Base-by-base conservation (phyloP, 108 stramenopile species). In the Stephanodiscus minutulus region DNA sequence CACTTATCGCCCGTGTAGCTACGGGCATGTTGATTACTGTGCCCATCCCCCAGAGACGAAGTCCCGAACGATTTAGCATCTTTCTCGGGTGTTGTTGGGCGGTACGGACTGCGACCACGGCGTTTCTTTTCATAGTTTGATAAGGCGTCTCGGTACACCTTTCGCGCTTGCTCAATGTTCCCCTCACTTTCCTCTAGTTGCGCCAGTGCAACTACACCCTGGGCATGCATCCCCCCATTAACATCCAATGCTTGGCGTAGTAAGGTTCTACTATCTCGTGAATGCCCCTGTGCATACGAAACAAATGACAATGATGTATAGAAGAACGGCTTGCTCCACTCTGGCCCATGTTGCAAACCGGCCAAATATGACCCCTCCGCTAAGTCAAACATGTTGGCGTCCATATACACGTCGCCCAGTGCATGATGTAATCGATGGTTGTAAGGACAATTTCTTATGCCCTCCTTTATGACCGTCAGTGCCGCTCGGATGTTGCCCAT, bases 401-500 rank as follows among this genome's bases (percentile, higher is more conserved):
- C 88, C 12, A 89, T 75, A 64, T 89, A 91, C 2, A 93, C 36
- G 76, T 89, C 90, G 15, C 92, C 92, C 25, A 89, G 66, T 4
- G 92, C 92, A 72, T 93, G 92, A 74, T 88, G 82, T 53, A 93
- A 56, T 64, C 90, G 82, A 82, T 93, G 92, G 54, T 89, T 90
- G 17, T 73, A 66, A 3, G 89, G 90, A 61, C 85, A 85, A 54
- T 82, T 67, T 55, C 81, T 63, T 20, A 93, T 39, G 2, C 92
- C 92, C 36, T 66, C 52, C 53, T 89, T 81, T 25, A 93, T 61
- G 20, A 89, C 81, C 35, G 83, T 72, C 72, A 85, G 82, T 55
- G 92, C 90, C 24, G 47, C 61, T 2, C 85, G 85, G 55, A 93
- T 86, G 28, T 85, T 86, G 22, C 90, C 92, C 39, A 83, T 37